These are phyloP conservation scores for Fusarium anthophilum DNA, from an alignment of 2,329 filamentous ascomycete species.

Conservation along the genomic window DNA sequence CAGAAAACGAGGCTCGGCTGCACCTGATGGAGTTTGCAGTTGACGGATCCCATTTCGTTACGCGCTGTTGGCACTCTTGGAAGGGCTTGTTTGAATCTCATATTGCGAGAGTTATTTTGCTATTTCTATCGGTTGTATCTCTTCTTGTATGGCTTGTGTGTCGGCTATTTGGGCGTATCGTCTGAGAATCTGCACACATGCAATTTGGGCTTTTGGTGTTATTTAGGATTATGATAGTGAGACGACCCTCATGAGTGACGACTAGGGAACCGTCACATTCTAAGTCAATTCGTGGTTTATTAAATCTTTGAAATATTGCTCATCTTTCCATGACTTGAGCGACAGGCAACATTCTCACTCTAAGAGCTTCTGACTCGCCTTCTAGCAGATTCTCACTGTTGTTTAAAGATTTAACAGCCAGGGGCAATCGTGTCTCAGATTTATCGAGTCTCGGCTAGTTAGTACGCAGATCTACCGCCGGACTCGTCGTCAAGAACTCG, in stretches of 20 bases:
- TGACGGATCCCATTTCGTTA: slow-evolving; percentile 16
- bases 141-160: slow-evolving; percentile 15
- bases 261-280: slow-evolving; percentile 43
- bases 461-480: slow-evolving; percentile 11
- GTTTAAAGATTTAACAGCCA: neutral
- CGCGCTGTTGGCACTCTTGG: slow-evolving; percentile 18
- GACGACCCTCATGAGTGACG: slow-evolving; percentile 47
- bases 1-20: slow-evolving; percentile 21
- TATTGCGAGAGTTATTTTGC: slow-evolving; percentile 13
- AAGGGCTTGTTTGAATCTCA: slow-evolving; percentile 22
- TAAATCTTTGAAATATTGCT: slow-evolving; percentile 1
- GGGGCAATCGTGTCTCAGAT: slow-evolving; percentile 14
- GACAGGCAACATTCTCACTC: slow-evolving; percentile 3
- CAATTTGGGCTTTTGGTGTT: slow-evolving; percentile 36
- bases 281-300: slow-evolving; percentile 41
- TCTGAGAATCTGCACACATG: slow-evolving; percentile 1
- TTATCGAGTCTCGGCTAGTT: slow-evolving; percentile 14
- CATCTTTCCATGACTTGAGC: neutral
- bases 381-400: neutral
- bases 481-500: neutral
- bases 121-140: slow-evolving; percentile 13
- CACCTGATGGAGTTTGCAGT: slow-evolving; percentile 26
- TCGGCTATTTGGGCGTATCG: neutral
- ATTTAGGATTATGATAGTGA: slow-evolving; percentile 47
- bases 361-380: neutral